Evolutionary conservation across 108 stramenopile genomes (phyloP), one percentile per base, ranked within the genome.

Genomic region (Schizochytrium sp.): DNA sequence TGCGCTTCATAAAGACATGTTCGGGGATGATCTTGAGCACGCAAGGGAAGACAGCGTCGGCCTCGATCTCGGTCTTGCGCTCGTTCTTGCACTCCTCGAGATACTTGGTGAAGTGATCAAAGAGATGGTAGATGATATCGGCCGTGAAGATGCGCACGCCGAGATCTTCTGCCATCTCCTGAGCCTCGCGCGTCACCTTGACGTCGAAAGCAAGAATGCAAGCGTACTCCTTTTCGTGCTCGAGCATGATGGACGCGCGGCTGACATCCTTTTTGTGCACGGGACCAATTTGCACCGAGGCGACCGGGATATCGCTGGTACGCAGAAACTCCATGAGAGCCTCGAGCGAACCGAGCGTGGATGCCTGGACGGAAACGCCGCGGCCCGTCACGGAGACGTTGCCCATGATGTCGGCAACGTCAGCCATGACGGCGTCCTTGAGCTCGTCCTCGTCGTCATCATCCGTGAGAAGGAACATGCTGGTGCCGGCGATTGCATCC

Each of bases 71-170:
- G 83, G 95, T 94, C 72, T 96, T 92, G 90, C 95, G 90, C 57
- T 93, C 94, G 69, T 95, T 95, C 8, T 92, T 94, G 10, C 97
- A 91, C 19, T 95, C 93, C 60, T 96, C 96, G 95, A 97, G 96
- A 90, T 97, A 97, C 29, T 95, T 90, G 8, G 97, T 96, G 92
- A 98, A 98, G 89, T 98, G 98, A 92, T 98, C 98, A 88, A 98
- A 98, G 72, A 99, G 93, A 92, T 99, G 99, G 93, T 99, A 99
- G 90, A 99, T 99, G 90, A 99, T 99, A 89, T 99, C 99, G 28
- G 99, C 99, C 5, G 98, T 98, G 94, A 99, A 98, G 89, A 99
- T 97, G 43, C 95, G 92, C 16, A 99, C 98, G 76, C 95, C 94
- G 89, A 95, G 92, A 60, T 97, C 97, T 53, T 95, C 94, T 2